phyloP scores from a whole-genome alignment of 2,329 filamentous ascomycete species.

The Aschersonia sp. region DNA sequence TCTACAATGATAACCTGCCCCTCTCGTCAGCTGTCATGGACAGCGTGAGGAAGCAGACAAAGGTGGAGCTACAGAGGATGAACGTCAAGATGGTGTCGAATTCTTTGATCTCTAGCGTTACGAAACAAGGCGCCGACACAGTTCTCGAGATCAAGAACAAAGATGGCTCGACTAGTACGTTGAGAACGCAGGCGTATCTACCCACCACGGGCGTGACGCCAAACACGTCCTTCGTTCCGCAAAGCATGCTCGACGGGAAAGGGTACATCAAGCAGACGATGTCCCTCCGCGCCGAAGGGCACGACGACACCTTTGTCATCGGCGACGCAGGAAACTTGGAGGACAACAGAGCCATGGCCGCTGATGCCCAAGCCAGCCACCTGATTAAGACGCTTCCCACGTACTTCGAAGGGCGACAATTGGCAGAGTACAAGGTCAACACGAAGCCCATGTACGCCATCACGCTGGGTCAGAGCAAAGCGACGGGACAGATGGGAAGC shows the following conservation, averaged over 20 bases:
- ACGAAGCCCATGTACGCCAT: conserved; percentile 18
- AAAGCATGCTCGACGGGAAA: conserved; percentile 17
- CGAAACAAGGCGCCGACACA: conserved; percentile 12
- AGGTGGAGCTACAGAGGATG: conserved; percentile 25
- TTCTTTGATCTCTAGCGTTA: conserved; percentile 19
- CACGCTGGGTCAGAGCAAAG: conserved; percentile 24
- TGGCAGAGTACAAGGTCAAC: conserved; percentile 15
- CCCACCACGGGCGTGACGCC: conserved; percentile 28
- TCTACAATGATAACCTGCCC: conserved; percentile 24
- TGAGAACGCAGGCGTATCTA: conserved; percentile 29
- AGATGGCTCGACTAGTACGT: conserved; percentile 19
- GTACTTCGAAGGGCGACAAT: conserved; percentile 15
- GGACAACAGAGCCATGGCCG: conserved; percentile 13
- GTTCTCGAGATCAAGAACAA: conserved; percentile 18
- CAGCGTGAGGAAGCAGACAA: conserved; percentile 22
- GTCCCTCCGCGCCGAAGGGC: conserved; percentile 18
- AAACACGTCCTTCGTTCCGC: conserved; percentile 30
- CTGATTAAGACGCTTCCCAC: conserved; percentile 18
- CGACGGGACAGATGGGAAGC: conserved; percentile 21
- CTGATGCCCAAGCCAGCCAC: conserved; percentile 19
- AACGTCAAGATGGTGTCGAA: conserved; percentile 26
- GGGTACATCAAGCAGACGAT: conserved; percentile 22
- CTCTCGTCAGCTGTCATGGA: conserved; percentile 17
- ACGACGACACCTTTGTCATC: conserved; percentile 27
- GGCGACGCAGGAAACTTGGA: conserved; percentile 30